Conservation (phyloP, 306 rosid species). For the Acacia melanoxylon region DNA sequence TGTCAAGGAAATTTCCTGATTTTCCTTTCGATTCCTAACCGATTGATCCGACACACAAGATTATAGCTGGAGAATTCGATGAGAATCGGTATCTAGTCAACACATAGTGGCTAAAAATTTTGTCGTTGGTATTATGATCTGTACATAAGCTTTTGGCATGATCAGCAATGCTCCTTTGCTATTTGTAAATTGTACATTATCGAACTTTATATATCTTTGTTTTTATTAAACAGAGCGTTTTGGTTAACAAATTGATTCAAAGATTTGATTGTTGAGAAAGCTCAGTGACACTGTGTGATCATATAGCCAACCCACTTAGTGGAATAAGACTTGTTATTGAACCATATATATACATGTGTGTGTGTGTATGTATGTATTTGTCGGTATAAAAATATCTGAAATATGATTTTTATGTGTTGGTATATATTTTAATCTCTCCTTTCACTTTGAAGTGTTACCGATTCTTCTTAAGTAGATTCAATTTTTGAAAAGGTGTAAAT, state of each 20-base stretch:
- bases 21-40: background rate
- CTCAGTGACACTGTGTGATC: too few species aligned
- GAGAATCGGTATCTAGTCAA: background rate
- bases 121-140: background rate
- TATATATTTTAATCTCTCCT: too few species aligned
- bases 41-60: background rate
- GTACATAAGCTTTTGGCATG: background rate
- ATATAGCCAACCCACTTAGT: too few species aligned
- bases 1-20: conserved; percentile 17
- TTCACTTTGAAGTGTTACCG: background rate
- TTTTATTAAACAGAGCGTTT: too few species aligned
- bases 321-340: too few species aligned
- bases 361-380: background rate
- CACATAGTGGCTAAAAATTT: background rate
- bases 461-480: background rate
- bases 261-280: too few species aligned
- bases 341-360: too few species aligned
- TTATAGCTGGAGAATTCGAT: background rate
- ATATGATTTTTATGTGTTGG: background rate
- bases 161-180: background rate
- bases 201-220: background rate
- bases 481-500: background rate
- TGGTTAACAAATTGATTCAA: too few species aligned
- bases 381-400: background rate
- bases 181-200: background rate